A percentile compares a stretch with the other conserved stretches of the same genome.
phyloP scores from a whole-genome alignment of 768 basidiomycete species.

The Leucosporidium scottii region DNA sequence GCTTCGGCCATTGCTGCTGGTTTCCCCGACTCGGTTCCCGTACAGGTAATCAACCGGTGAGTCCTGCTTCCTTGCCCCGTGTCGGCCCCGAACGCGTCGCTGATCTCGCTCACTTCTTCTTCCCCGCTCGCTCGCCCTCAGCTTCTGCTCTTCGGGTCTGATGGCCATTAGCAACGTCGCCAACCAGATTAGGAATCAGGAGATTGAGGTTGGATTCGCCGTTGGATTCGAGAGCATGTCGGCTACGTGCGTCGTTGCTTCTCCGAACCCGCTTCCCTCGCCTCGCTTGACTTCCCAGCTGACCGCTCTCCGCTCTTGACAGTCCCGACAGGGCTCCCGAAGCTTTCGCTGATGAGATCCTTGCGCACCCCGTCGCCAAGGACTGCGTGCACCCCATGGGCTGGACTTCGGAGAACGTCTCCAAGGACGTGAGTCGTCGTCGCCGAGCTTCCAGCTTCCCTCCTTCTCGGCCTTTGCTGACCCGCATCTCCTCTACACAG shows the following conservation, averaged over 20 bases:
- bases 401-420: slow-evolving; percentile 90
- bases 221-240: slow-evolving; percentile 91
- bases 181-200: slow-evolving; percentile 65
- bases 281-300: background rate
- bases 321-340: slow-evolving; percentile 55
- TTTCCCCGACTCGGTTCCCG: slow-evolving; percentile 60
- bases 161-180: slow-evolving; percentile 76
- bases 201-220: slow-evolving; percentile 81
- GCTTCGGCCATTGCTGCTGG: slow-evolving; percentile 83
- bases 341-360: slow-evolving; percentile 58
- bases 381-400: slow-evolving; percentile 62
- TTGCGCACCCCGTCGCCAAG: slow-evolving; percentile 59
- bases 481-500: slow-evolving; percentile 42
- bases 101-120: too few relatives aligned
- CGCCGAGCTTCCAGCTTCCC: background rate
- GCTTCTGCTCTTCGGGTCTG: slow-evolving; percentile 79
- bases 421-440: slow-evolving; percentile 39
- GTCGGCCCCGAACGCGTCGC: too few relatives aligned
- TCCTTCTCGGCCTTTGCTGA: background rate
- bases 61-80: background rate
- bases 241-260: slow-evolving; percentile 34
- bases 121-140: background rate
- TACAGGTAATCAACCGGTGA: slow-evolving; percentile 73
- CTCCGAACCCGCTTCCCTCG: background rate
- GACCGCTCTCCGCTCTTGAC: slow-evolving; percentile 49